A percentile compares a stretch with the other conserved stretches of the same genome.
Evolutionary conservation across 2,329 filamentous ascomycete species (phyloP).

Genomic region (Botrytis pseudocinerea): DNA sequence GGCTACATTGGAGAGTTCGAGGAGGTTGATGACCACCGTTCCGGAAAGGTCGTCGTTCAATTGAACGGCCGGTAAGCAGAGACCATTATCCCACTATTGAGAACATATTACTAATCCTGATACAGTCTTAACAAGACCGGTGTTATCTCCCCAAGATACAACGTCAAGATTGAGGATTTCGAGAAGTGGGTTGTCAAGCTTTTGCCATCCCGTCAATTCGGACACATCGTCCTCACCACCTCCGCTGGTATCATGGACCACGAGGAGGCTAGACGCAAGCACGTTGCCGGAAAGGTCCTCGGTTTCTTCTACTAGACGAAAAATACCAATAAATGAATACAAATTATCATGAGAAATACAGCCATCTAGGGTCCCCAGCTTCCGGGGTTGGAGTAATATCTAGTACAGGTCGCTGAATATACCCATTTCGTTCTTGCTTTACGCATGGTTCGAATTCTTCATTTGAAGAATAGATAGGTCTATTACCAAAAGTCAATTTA

Average conservation of each 20-base stretch:
- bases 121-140: slow-evolving; percentile 89
- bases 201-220: slow-evolving; percentile 98
- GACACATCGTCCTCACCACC: slow-evolving; percentile 98
- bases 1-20: slow-evolving; percentile 99
- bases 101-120: not conserved
- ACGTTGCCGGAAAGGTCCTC: slow-evolving; percentile 98
- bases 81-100: not conserved
- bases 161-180: slow-evolving; percentile 94
- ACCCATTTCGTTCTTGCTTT: slow-evolving; percentile 36
- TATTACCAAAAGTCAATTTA: slow-evolving; percentile 41
- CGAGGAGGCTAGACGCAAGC: slow-evolving; percentile 98
- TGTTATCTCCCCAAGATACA: slow-evolving; percentile 99
- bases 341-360: slow-evolving; percentile 40
- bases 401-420: slow-evolving; percentile 31
- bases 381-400: slow-evolving; percentile 29
- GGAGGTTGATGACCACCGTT: slow-evolving; percentile 98
- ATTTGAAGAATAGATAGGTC: slow-evolving; percentile 37
- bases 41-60: slow-evolving; percentile 99
- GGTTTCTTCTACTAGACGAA: slow-evolving; percentile 93
- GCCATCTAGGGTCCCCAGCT: slow-evolving; percentile 34
- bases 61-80: slow-evolving; percentile 79
- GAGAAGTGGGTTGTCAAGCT: slow-evolving; percentile 99
- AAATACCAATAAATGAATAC: slow-evolving; percentile 30
- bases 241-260: slow-evolving; percentile 99
- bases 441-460: slow-evolving; percentile 34